Evolutionary conservation across 2,329 filamentous ascomycete genomes (phyloP), one percentile per base, ranked within the genome.

Genomic region (Aspergillus transmontanensis): DNA sequence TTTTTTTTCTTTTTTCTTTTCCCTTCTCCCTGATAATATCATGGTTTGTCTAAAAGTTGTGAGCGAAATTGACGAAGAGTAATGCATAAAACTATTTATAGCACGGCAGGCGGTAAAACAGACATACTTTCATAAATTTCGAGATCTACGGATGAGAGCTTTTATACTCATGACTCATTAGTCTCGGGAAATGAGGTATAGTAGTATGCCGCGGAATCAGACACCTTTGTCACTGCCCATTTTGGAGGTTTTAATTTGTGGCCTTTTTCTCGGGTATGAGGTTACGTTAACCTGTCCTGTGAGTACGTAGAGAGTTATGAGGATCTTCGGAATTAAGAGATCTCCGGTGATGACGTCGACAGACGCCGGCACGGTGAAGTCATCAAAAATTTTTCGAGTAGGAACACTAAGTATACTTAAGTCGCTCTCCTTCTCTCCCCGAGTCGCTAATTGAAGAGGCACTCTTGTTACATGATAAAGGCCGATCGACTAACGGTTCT

Each of bases 301-400:
- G 11, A 32, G 32, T 34, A 34, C 11, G 32, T 26, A 10, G 16
- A 9, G 14, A 50, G 16, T 50, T 2, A 30, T 14, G 21, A 2
- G 6, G 23, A 12, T 32, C 9, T 32, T n/a, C 48, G 48, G 48
- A 34, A 34, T 32, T 51, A 51, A 51, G 4, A 12, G 21, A 12
- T 28, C 45, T 48, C 45, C 45, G n/a, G 26, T 19, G 45, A 59
- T 59, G 57, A 59, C 57, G 57, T 59, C 57, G 57, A 14, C 57
- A 30, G 34, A 55, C 11, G 28, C 6, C 16, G 30, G 45, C 21
- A 36, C n/a, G 14, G 57, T 59, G 57, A 59, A 51, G 57, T 36
- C 34, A 50, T 36, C 45, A 28, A 14, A 14, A 51, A 39, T 26
- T 11, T 36, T 36, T 23, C 32, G 23, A 14, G 48, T 46, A 34